Base-by-base conservation (phyloP, 2,329 filamentous ascomycete species). In the Talaromyces sp. region DNA sequence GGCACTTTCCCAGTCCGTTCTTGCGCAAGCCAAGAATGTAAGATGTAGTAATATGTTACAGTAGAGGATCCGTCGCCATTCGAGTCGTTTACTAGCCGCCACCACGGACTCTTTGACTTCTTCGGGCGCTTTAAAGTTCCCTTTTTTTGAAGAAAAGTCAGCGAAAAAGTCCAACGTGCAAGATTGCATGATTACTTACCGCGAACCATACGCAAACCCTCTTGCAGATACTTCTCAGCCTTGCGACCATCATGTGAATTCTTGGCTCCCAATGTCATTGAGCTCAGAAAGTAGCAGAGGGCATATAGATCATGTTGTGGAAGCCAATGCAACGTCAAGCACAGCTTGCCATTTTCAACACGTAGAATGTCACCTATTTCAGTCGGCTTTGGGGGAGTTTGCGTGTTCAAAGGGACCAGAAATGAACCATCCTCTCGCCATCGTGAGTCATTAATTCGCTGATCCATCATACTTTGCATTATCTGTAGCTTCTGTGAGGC, bases 1-100 rank as follows among this genome's bases (percentile, higher is more conserved):
- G 3, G 90, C 89, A 48, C 82, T 81, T 11, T 82, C 76, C 87
- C 89, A 93, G 65, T 91, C 86, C 46, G 87, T 89, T 57, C 87
- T 84, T 46, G 86, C 88, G 52, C 88, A 90, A 1, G 86, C 82
- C 61, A 89, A 82, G 58, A 95, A 83, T 3, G 88, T 87, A 28
- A 88, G 84, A 18, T 93, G 82, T n/a, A 92, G 81, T 58, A 88
- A 84, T 39, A 92, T 80, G 66, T 91, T 89, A 71, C 86, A 87
- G 64, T 86, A 84, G 7, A 91, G 80, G 59, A 86, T 82, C 62
- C 79, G 81, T 58, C 88, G 84, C 88, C 88, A 92, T 64, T 84
- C 81, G 9, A 84, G 81, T 54, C 87, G 81, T 65, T 81, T 76
- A 31, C 86, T 81, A 11, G 86, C 85, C 55, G 83, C 82, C 42